Evolutionary conservation across 148 eudicot genomes (phyloP), one percentile per base, ranked within the genome.

Genomic region (Agrostemma githago): DNA sequence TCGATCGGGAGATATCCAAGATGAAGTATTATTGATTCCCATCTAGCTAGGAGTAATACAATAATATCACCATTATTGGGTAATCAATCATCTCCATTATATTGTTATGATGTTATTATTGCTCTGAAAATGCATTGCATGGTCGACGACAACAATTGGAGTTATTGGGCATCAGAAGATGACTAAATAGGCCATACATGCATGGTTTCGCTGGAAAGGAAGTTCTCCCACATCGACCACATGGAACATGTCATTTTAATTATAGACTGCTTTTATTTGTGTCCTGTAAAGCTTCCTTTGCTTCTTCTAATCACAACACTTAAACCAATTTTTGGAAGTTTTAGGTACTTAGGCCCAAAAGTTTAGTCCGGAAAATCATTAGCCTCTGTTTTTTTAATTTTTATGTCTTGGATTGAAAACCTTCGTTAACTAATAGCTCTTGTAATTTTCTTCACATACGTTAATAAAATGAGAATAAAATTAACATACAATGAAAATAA

Each of bases 131-230:
- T 46, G 38, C 34, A 26, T 26, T 46, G 38, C 34, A 26, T 26
- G 34, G 40, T 46, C 58, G 58, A 44, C 12, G n/a, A 21, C 15
- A 46, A 68, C 9, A 17, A 44, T 4, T 21, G 57, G 42, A 44
- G 19, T n/a, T 68, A 68, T 19, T 26, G 34, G 34, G 72, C 72
- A 19, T 46, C n/a, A 68, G 10, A 68, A 68, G 39, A 68, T 68
- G 34, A 20, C 57, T 3, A 21, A 68, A 68, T n/a, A 68, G 16
- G 58, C 17, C n/a, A 26, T 17, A 44, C 1, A 26, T 26, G 34
- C 34, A 43, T 17, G 58, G 58, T 68, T 66, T 66, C 38, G 72
- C 15, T 68, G 72, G 14, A 68, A 68, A 68, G 72, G 15, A 46
- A 20, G 58, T 46, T 11, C 46, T 48, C 10, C 17, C 72, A 68